phyloP scores from a whole-genome alignment of 371 early-diverging fungal species.

The Apophysomyces trapeziformis region DNA sequence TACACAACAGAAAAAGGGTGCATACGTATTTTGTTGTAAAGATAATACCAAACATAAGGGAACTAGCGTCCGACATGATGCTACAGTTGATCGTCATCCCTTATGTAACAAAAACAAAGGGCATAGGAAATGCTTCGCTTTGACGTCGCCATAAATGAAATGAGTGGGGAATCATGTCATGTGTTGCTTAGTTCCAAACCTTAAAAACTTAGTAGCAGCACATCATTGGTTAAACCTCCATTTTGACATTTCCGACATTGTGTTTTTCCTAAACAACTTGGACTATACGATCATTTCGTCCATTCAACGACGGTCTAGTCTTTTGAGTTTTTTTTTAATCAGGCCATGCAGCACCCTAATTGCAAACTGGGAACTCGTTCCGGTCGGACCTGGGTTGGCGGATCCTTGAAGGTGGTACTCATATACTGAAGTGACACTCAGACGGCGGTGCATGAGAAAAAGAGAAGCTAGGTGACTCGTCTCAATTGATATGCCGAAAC shows the following conservation, averaged over 20 bases:
- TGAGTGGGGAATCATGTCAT: not conserved
- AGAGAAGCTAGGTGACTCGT: conserved; percentile 3
- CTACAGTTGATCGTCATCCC: not conserved
- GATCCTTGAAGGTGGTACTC: conserved; percentile 6
- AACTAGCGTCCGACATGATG: not conserved
- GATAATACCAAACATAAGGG: not conserved
- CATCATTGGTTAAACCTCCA: conserved; percentile 2
- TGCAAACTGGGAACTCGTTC: not conserved
- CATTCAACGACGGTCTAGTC: not conserved
- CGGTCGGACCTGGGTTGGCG: conserved; percentile 10
- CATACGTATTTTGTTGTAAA: conserved; percentile 1
- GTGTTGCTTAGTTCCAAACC: not conserved
- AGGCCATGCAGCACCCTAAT: not conserved
- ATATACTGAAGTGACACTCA: conserved; percentile 8
- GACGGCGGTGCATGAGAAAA: conserved; percentile 12
- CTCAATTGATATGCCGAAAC: conserved; percentile 6
- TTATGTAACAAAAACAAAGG: not conserved
- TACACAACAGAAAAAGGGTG: conserved; percentile 9
- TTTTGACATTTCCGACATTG: conserved; percentile 6
- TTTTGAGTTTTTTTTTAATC: not conserved
- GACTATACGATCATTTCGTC: not conserved
- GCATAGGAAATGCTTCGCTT: not conserved
- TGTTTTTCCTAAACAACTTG: not conserved
- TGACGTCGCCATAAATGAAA: not conserved
- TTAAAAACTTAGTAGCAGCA: conserved; percentile 1